phyloP scores from a whole-genome alignment of 192 early-diverging fungal species.

The Glomus cerebriforme region DNA sequence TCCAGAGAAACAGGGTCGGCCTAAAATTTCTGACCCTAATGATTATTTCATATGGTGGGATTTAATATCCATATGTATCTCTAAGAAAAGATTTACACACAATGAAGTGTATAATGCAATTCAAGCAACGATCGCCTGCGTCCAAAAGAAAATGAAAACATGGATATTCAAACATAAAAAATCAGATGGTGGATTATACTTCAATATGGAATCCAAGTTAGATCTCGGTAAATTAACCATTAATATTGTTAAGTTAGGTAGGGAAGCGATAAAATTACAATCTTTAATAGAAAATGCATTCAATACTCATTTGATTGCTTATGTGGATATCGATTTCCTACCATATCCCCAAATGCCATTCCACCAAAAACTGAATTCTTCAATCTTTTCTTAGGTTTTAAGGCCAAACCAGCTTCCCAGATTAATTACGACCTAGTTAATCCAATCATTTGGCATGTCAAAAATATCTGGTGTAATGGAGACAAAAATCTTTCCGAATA shows the following conservation, averaged over 20 bases:
- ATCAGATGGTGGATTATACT: background rate
- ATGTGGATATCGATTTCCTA: background rate
- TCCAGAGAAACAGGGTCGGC: background rate
- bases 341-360: background rate
- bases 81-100: too few species aligned
- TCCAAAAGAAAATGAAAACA: background rate
- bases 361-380: background rate
- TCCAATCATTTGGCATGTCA: background rate
- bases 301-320: background rate
- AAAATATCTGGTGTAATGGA: background rate
- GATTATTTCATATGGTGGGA: background rate
- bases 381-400: slow-evolving; percentile 6
- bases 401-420: background rate
- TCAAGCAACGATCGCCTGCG: background rate
- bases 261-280: too few species aligned
- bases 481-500: background rate
- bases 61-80: too few species aligned
- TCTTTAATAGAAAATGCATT: too few species aligned
- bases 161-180: slow-evolving; percentile 1
- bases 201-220: slow-evolving; percentile 1
- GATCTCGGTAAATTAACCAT: too few species aligned
- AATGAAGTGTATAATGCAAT: too few species aligned
- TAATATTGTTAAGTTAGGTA: too few species aligned
- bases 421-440: background rate
- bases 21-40: slow-evolving; percentile 9